Evolutionary conservation across 352 stramenopile genomes (phyloP).

Genomic region (Plasmopara muralis): DNA sequence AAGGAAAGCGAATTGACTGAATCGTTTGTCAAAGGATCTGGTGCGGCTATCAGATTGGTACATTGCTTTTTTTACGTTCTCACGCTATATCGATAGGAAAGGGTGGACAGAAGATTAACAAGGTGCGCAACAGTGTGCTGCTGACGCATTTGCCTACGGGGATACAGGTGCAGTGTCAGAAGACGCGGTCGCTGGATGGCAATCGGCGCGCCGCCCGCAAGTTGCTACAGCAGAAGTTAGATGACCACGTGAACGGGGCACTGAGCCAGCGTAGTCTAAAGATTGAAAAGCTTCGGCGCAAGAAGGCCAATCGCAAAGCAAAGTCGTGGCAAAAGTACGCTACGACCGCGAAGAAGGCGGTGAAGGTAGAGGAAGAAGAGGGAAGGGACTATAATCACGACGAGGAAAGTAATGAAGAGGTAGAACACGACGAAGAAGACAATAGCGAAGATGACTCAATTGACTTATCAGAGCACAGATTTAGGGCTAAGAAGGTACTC

Average conservation of each 20-base stretch:
- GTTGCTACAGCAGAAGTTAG: slow-evolving; percentile 64
- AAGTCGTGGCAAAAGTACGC: slow-evolving; percentile 61
- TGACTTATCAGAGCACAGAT: too few relatives aligned
- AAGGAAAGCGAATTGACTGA: slow-evolving; percentile 66
- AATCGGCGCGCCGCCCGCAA: slow-evolving; percentile 71
- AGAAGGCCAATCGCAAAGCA: slow-evolving; percentile 50
- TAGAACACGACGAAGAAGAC: slow-evolving; percentile 10
- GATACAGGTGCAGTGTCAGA: slow-evolving; percentile 68
- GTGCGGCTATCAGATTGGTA: slow-evolving; percentile 12
- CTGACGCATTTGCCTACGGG: slow-evolving; percentile 79
- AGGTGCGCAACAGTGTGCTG: slow-evolving; percentile 85
- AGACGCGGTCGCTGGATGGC: slow-evolving; percentile 72
- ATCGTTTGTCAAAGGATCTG: slow-evolving; percentile 82
- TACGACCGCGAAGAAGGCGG: not conserved
- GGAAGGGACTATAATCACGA: not conserved
- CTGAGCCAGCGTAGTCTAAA: slow-evolving; percentile 55
- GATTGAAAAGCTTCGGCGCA: slow-evolving; percentile 58
- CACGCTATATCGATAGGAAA: slow-evolving; percentile 35
- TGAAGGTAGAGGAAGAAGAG: too few relatives aligned
- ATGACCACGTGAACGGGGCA: slow-evolving; percentile 62
- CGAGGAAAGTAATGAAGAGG: slow-evolving; percentile 5
- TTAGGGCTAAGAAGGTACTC: too few relatives aligned
- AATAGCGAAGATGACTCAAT: slow-evolving; percentile 7
- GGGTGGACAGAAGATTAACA: slow-evolving; percentile 90
- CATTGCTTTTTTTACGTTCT: not conserved